Evolutionary conservation across 352 stramenopile species (phyloP), one percentile per base, ranked within the genome.

Genomic region (Globisporangium nagaii): DNA sequence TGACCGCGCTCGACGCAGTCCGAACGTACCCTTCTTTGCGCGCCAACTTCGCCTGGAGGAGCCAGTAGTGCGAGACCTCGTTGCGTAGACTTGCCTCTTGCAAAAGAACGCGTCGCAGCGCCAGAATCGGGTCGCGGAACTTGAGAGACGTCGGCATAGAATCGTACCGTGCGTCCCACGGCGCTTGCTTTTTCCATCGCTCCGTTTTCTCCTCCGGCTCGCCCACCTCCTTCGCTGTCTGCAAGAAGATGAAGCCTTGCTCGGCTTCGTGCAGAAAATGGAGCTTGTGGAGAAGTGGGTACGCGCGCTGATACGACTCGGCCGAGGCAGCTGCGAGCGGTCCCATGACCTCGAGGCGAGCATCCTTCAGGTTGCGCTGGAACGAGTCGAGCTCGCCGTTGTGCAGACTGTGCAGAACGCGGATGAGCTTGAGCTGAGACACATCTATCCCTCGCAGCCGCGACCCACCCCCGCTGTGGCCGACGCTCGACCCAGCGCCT

Each of bases 1-100:
- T 93, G 25, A 93, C 68, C 2, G 85, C 85, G 60, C 83, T 95
- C 11, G 73, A 84, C 1, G 85, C 82, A 20, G 85, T 92, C 35
- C 84, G 77, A 43, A 86, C 71, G 50, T 87, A 90, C 1, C 84
- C 84, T 70, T 93, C 83, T 55, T 92, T 94, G 43, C 85, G 76
- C 24, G 84, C 70, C 46, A 93, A 62, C 55, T 95, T 95, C 2
- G 81, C 79, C 47, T 94, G 93, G 4, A 79, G 47, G 9, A 95
- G 60, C 85, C 85, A 95, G 44, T 92, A 93, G 15, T 76, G 66
- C 1, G 79, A 88, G n/a, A 92, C 81, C 53, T 90, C 69, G 4
- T 71, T 71, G 24, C 44, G 68, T 22, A 92, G 56, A 2, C 72
- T 69, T n/a, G 78, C 75, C 58, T 89, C 71, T 30, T 85, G 71